Base-by-base conservation (phyloP, 1,284 basidiomycete genomes). In the Ceratorhiza oryzae-sativae region DNA sequence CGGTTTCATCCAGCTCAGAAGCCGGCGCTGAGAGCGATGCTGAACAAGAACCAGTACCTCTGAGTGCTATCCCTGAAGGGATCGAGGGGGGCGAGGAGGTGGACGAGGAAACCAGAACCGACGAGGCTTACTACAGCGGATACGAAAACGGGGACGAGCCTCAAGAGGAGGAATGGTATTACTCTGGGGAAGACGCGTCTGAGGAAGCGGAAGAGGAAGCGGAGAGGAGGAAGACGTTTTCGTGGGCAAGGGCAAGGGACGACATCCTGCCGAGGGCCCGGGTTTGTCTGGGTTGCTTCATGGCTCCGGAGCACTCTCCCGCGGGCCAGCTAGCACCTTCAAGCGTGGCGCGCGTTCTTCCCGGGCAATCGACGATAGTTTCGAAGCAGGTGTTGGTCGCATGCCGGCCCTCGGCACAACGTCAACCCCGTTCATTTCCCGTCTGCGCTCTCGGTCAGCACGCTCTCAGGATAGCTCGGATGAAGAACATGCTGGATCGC, bases 201-300 rank as follows among this genome's bases (percentile, higher is more conserved):
- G 72, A 73, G 8, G 58, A 53, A 10, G 70, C 42, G 20, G 73
- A 67, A 30, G 48, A 34, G 56, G 32, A 8, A 36, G 51, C 10
- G 60, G 25, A 25, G 51, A 70, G 45, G 63, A 67, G 49, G 63
- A 67, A 20, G 63, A 67, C 6, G 63, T 53, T 42, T 67, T 67
- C 51, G 20, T 67, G 8, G 63, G 63, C 18, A 67, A 67, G 20
- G 63, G 63, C 48, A 67, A 67, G 42, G 63, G 63, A 10, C 30
- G 63, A 42, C 63, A 67, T 67, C 63, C 63, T 18, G 63, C 63
- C 10, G 63, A 67, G 23, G 63, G 63, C 25, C 63, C 63, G 4
- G 63, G 63, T 3, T 34, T 67, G 10, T 46, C 63, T 36, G 63
- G 32, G 13, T 34, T 67, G 8, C 34, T 63, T 15, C 46, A 51